Base-by-base conservation (phyloP, 2,329 filamentous ascomycete genomes). In the Alternaria tenuissima region DNA sequence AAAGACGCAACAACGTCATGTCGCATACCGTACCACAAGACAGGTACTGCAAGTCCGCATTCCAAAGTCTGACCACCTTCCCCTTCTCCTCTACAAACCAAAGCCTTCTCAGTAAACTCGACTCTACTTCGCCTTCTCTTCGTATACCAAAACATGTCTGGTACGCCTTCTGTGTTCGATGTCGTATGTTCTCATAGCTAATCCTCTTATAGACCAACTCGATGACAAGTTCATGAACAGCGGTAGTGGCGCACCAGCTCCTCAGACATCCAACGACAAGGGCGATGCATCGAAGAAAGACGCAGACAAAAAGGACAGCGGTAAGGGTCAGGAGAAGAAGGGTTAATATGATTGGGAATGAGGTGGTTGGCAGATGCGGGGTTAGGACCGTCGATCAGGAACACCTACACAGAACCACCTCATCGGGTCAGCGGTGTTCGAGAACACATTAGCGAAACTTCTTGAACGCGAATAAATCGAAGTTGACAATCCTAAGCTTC, bases 191-290 rank as follows among this genome's bases (percentile, higher is more conserved):
- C 30, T 24, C 12, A 5, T 38, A 34, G 11, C 20, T 55, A 3
- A 55, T 22, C 14, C 1, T 32, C 4, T 32, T 6, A 7, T 22
- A 48, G 53, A 55, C 43, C 53, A 55, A 30, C 53, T 55, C 32
- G 53, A 55, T 24, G 53, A 55, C 53, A 41, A 39, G 42, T 55
- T 55, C 43, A 48, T 38, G 42, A 55, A 55, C 16, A 24, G 20
- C 34, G 36, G 36, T 18, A 34, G 34, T 22, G 18, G 42, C 20
- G 53, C 53, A 24, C 42, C 43, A 14, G 42, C 42, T 16, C 42
- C 30, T 11, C 46, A 38, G 24, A 32, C 32, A n/a, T 44, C 44
- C 9, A 43, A 43, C 24, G 53, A 30, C 12, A 55, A 55, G 24
- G 34, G 32, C 3, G 43, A 48, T 41, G 18, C 53, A 20, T 48